Conservation (phyloP, 345 rosid genomes). For the Salix viminalis region DNA sequence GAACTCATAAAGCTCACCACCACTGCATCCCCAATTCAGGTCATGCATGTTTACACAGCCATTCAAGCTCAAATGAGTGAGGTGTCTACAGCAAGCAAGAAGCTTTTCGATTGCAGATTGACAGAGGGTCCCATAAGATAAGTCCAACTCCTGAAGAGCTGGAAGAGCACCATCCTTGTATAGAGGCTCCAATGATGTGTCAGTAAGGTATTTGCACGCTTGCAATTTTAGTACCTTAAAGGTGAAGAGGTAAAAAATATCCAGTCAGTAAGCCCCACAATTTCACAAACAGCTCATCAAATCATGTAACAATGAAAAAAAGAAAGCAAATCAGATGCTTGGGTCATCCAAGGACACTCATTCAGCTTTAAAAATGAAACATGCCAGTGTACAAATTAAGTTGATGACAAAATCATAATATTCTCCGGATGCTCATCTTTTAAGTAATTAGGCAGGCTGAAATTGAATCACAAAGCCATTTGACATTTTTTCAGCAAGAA, state of each 20-base stretch:
- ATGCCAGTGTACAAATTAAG: background rate
- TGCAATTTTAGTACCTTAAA: slow-evolving; percentile 80
- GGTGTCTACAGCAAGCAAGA: slow-evolving; percentile 83
- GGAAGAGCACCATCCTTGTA: slow-evolving; percentile 80
- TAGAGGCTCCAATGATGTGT: slow-evolving; percentile 87
- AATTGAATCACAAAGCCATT: background rate
- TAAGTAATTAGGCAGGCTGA: background rate
- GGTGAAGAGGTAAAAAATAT: background rate
- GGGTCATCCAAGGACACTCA: background rate
- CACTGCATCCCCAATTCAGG: slow-evolving; percentile 73
- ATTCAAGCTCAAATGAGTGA: slow-evolving; percentile 89
- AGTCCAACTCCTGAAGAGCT: slow-evolving; percentile 75
- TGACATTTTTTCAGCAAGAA: background rate
- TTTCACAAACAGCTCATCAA: background rate
- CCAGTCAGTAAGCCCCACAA: background rate
- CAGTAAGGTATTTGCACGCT: slow-evolving; percentile 93
- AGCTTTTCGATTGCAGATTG: slow-evolving; percentile 94
- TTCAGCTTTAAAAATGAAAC: background rate
- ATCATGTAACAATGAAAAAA: background rate
- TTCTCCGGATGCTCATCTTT: background rate
- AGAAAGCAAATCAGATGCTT: background rate
- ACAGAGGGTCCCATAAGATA: slow-evolving; percentile 88
- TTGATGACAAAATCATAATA: background rate
- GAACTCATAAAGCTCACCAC: slow-evolving; percentile 39
- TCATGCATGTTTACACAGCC: slow-evolving; percentile 95